These are phyloP conservation scores for Ogataea ramenticola DNA, from an alignment of 805 yeast genomes.

Conservation along the genomic window DNA sequence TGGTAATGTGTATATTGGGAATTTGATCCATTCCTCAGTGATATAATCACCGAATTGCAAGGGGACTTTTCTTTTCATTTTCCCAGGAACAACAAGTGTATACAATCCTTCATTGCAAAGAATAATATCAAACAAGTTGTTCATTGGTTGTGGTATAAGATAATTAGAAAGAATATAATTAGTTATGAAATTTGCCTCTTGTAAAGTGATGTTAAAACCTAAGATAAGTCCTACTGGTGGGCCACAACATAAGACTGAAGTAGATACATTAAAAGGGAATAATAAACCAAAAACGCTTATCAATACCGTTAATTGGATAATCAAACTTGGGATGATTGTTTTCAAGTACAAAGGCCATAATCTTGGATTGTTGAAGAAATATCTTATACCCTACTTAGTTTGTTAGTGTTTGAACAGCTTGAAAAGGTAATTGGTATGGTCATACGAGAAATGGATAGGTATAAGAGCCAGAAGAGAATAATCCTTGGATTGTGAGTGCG, in stretches of 20 bases:
- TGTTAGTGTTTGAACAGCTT: no score
- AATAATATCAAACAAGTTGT: constrained; percentile 18
- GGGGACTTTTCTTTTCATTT: constrained; percentile 22
- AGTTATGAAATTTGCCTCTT: constrained; percentile 18
- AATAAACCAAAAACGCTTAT: constrained; percentile 11
- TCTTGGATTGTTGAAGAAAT: constrained; percentile 16
- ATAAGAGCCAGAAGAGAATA: neutral
- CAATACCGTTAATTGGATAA: constrained; percentile 15
- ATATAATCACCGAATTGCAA: constrained; percentile 17
- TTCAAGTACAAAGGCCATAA: constrained; percentile 21
- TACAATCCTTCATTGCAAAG: constrained; percentile 21
- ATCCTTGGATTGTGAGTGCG: neutral
- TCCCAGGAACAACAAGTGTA: constrained; percentile 25
- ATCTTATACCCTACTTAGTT: constrained; percentile 15
- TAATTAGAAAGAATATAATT: constrained; percentile 17
- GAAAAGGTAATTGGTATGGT: neutral
- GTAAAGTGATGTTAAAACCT: constrained; percentile 16
- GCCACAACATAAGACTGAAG: constrained; percentile 10
- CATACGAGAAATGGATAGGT: neutral
- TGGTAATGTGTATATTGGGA: constrained; percentile 7
- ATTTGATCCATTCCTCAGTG: constrained; percentile 9
- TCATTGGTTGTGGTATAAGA: constrained; percentile 18
- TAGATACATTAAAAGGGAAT: constrained; percentile 17
- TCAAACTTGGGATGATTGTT: constrained; percentile 14
- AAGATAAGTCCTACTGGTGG: constrained; percentile 20